These are phyloP conservation scores for Capsicum pubescens DNA, from an alignment of 257 asterid species.

Conservation along the genomic window DNA sequence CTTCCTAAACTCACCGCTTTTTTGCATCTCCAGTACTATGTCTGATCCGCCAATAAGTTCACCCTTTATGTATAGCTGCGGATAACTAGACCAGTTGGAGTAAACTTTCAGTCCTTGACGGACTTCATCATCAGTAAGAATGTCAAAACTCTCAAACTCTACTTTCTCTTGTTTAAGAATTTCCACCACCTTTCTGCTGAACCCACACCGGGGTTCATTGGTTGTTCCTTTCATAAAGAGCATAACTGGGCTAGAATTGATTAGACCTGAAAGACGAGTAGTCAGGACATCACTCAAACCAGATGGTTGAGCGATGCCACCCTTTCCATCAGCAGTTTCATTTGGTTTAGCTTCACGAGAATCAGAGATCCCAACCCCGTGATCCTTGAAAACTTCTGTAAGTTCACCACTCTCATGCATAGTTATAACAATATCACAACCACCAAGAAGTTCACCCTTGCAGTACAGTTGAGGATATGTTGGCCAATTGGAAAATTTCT, in stretches of 20 bases:
- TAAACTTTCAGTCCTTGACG: conserved; percentile 95
- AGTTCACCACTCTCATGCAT: conserved; percentile 96
- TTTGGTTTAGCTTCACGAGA: conserved; percentile 42
- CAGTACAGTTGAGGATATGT: conserved; percentile 94
- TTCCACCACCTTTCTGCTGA: conserved; percentile 90
- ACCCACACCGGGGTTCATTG: conserved; percentile 87
- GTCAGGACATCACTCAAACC: conserved; percentile 63
- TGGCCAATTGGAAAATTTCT: conserved; percentile 94
- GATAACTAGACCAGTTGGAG: conserved; percentile 97
- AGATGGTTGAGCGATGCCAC: conserved; percentile 57
- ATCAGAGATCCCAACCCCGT: conserved; percentile 50
- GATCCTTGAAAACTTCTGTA: conserved; percentile 66
- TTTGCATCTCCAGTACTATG: conserved; percentile 96
- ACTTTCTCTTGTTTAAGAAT: conserved; percentile 78
- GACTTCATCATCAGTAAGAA: conserved; percentile 83
- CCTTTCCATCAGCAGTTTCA: conserved; percentile 52
- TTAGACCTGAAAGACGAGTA: conserved; percentile 60
- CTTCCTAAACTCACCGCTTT: conserved; percentile 89
- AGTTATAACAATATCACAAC: conserved; percentile 77
- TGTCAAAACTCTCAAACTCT: conserved; percentile 75
- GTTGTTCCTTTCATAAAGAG: conserved; percentile 93
- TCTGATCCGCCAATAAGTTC: conserved; percentile 98
- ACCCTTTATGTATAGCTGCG: conserved; percentile 85
- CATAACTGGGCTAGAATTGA: conserved; percentile 69
- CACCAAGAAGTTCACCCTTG: conserved; percentile 98